Percentiles rank a stretch among this genome's conserved stretches.
phyloP scores from a whole-genome alignment of 1,139 yeast species.

The Taphrina confusa region DNA sequence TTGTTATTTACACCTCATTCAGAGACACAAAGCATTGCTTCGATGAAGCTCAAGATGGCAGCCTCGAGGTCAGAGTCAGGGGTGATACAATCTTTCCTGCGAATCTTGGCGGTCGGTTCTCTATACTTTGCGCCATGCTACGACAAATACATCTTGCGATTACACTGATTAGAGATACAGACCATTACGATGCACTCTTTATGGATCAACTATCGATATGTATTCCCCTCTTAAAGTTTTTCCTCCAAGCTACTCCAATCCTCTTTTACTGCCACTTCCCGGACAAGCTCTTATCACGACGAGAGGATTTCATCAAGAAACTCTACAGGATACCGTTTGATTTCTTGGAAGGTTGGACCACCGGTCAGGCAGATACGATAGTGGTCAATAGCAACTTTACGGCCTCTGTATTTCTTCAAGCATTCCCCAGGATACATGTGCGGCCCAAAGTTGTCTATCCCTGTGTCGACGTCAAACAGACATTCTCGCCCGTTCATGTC shows the following conservation, averaged over 20 bases:
- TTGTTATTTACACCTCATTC: constrained; percentile 80
- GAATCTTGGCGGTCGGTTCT: constrained; percentile 61
- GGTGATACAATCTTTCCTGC: constrained; percentile 79
- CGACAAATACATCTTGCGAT: constrained; percentile 72
- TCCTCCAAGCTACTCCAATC: constrained; percentile 51
- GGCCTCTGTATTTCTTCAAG: constrained; percentile 61
- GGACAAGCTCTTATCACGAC: constrained; percentile 69
- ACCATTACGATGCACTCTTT: constrained; percentile 66
- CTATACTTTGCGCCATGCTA: constrained; percentile 77
- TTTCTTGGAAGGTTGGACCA: constrained; percentile 74
- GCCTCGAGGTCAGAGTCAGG: constrained; percentile 63
- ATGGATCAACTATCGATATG: constrained; percentile 89
- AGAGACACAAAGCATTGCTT: constrained; percentile 85
- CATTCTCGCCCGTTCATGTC: constrained; percentile 17
- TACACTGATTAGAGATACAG: constrained; percentile 52
- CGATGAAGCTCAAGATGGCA: constrained; percentile 69
- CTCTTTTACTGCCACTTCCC: constrained; percentile 96
- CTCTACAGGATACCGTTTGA: constrained; percentile 83
- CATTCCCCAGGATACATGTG: constrained; percentile 56
- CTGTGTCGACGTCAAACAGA: constrained; percentile 62
- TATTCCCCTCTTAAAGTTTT: constrained; percentile 65
- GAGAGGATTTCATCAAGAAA: constrained; percentile 59
- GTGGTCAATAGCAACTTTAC: constrained; percentile 91
- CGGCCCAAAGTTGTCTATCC: constrained; percentile 83
- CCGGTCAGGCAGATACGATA: constrained; percentile 70